Conservation (phyloP, 140 eudicot species). For the Stevia rebaudiana region DNA sequence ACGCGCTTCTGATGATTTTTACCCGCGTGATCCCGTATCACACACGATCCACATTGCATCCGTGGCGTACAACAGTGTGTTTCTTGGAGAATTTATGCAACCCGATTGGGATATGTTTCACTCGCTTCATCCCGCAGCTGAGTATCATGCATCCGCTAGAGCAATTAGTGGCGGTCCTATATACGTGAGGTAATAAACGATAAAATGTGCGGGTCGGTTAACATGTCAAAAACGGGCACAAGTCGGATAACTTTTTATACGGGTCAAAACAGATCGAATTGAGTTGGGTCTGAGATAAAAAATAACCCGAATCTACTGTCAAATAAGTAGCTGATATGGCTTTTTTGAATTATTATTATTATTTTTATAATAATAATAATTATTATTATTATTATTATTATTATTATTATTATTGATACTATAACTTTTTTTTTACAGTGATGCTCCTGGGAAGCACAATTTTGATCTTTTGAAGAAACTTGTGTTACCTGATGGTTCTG, state of each 20-base stretch:
- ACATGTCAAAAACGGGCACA: not conserved
- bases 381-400: no score
- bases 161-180: slow-evolving; percentile 94
- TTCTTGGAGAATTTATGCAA: slow-evolving; percentile 94
- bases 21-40: slow-evolving; percentile 75
- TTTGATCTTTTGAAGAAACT: slow-evolving; percentile 76
- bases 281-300: not conserved
- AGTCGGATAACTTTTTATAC: not conserved
- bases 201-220: not conserved
- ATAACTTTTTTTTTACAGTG: slow-evolving; percentile 36
- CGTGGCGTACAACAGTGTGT: slow-evolving; percentile 77
- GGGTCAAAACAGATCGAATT: not conserved
- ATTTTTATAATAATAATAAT: no score
- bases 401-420: no score
- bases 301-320: not conserved
- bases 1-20: slow-evolving; percentile 95
- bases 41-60: slow-evolving; percentile 92
- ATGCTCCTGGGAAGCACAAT: slow-evolving; percentile 96
- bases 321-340: not conserved
- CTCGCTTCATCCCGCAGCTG: slow-evolving; percentile 92
- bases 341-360: not conserved
- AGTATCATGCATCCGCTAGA: slow-evolving; percentile 91
- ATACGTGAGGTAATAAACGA: slow-evolving; percentile 61
- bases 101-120: slow-evolving; percentile 99
- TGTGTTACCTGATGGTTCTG: slow-evolving; percentile 86